Percentiles rank a stretch among this genome's conserved stretches.
These are phyloP conservation scores for Leccinum variicolor DNA, from an alignment of 768 basidiomycete species.

Conservation along the genomic window DNA sequence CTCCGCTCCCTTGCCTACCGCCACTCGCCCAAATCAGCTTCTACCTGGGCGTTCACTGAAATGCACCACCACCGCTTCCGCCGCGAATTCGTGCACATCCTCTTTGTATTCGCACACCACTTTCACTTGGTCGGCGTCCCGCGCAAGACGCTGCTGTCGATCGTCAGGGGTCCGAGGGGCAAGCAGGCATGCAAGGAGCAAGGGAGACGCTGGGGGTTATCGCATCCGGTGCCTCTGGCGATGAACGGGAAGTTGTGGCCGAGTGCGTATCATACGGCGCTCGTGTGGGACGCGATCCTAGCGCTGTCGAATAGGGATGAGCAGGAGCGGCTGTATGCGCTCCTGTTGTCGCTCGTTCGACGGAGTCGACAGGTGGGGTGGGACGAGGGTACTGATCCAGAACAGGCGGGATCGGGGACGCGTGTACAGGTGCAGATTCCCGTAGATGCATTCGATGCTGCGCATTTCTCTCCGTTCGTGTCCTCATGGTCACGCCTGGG, in stretches of 20 bases:
- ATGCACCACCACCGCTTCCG: too few relatives aligned
- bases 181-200: too few relatives aligned
- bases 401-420: not conserved
- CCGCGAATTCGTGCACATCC: too few relatives aligned
- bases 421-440: constrained; percentile 16
- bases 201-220: too few relatives aligned
- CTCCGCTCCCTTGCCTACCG: not conserved
- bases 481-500: constrained; percentile 31
- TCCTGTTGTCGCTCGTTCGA: not conserved
- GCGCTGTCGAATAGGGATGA: not conserved
- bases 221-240: too few relatives aligned
- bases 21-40: constrained; percentile 22
- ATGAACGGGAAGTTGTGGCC: too few relatives aligned
- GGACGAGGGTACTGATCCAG: not conserved
- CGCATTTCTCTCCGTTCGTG: constrained; percentile 56
- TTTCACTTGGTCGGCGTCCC: constrained; percentile 35
- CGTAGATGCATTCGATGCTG: constrained; percentile 30
- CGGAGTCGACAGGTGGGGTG: not conserved
- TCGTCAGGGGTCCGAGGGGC: too few relatives aligned
- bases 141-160: too few relatives aligned
- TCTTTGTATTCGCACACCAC: too few relatives aligned
- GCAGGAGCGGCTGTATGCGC: not conserved
- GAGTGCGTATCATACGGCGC: too few relatives aligned
- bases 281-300: too few relatives aligned
- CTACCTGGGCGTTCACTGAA: too few relatives aligned